Evolutionary conservation across 2,329 filamentous ascomycete species (phyloP).

Genomic region (Botrytis fabae): DNA sequence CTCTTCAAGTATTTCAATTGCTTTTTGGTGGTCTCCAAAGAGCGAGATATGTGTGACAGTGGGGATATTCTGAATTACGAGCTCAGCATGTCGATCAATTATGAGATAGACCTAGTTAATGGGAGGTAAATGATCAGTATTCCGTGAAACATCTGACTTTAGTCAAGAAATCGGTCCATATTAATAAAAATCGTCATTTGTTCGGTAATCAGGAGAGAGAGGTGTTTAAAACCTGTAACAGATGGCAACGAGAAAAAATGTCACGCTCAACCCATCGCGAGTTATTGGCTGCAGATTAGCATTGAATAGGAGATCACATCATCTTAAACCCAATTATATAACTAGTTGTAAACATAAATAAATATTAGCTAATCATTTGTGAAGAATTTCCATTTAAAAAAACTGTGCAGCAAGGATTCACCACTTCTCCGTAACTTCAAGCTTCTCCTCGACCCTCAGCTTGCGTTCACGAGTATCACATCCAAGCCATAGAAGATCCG

Average conservation of each 20-base stretch:
- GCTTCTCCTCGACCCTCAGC: neutral
- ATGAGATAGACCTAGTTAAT: neutral
- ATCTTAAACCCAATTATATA: neutral
- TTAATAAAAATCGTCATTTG: too few species aligned
- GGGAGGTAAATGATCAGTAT: neutral
- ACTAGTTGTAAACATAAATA: too few species aligned
- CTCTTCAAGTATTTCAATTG: neutral
- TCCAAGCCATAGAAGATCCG: slow-evolving; percentile 18
- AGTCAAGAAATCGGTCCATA: neutral
- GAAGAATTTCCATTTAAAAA: neutral
- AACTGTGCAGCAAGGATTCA: neutral
- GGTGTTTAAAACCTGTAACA: neutral
- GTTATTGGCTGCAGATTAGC: neutral
- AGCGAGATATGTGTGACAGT: neutral
- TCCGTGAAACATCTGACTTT: neutral
- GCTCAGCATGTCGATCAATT: neutral
- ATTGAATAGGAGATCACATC: neutral
- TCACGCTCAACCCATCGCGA: neutral
- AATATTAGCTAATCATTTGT: neutral
- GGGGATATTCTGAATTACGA: neutral
- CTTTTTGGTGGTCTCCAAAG: neutral
- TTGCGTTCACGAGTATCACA: slow-evolving; percentile 15
- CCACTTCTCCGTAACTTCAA: neutral
- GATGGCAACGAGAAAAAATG: neutral
- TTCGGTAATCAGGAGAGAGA: neutral